Conservation (phyloP, 352 stramenopile genomes). For the Phytophthora fragariae region DNA sequence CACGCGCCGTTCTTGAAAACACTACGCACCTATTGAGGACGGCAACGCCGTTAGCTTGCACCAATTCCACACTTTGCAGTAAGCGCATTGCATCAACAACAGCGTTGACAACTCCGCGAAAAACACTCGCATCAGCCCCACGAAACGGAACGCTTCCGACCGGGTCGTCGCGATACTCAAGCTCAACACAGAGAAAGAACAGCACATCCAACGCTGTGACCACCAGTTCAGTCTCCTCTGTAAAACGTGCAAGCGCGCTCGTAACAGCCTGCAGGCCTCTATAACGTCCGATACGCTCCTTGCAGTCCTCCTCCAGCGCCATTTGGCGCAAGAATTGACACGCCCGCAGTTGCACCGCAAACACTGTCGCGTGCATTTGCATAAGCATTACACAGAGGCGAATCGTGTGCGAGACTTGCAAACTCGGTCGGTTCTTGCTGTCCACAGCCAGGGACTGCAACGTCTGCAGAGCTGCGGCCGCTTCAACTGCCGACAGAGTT, state of each 20-base stretch:
- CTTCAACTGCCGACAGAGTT: conserved; percentile 27
- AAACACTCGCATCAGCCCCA: conserved; percentile 4
- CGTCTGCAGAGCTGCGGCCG: conserved; percentile 45
- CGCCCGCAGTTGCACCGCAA: conserved; percentile 52
- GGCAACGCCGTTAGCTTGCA: conserved; percentile 63
- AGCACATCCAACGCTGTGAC: conserved; percentile 58
- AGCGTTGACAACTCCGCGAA: conserved; percentile 15
- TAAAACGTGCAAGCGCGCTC: conserved; percentile 43
- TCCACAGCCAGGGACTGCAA: conserved; percentile 61
- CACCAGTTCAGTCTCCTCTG: conserved; percentile 48
- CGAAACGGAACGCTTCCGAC: conserved; percentile 2
- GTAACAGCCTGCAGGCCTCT: conserved; percentile 47
- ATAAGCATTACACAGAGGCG: conserved; percentile 46
- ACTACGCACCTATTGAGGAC: conserved; percentile 53
- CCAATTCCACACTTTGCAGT: conserved; percentile 38
- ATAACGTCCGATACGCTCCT: conserved; percentile 46
- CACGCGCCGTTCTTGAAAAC: neutral
- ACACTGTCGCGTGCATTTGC: conserved; percentile 33
- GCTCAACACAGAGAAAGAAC: conserved; percentile 60
- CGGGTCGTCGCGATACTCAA: conserved; percentile 37
- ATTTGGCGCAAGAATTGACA: conserved; percentile 81
- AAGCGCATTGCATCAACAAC: conserved; percentile 47
- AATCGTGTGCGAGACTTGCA: conserved; percentile 45
- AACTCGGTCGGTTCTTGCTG: conserved; percentile 39
- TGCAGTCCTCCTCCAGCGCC: conserved; percentile 64